Evolutionary conservation across 176 grass and related monocot species (phyloP).

Genomic region (Areca catechu): DNA sequence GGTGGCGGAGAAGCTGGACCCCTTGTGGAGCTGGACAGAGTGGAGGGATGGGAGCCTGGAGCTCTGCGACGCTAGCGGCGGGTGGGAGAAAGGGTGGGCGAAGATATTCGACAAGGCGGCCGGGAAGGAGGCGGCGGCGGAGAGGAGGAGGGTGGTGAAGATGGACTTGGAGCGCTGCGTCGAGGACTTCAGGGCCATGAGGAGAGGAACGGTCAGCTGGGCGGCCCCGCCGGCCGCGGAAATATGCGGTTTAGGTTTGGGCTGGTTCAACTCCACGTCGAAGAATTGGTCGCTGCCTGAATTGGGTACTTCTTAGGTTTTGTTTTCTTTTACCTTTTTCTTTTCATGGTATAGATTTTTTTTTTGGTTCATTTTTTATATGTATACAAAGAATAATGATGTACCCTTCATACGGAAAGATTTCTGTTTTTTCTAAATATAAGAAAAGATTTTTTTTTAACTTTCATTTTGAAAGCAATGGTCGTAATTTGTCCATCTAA

Average conservation of each 20-base stretch:
- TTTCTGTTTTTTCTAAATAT: too few species aligned
- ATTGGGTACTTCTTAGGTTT: too few species aligned
- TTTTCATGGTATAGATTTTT: neutral
- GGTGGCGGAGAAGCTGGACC: neutral
- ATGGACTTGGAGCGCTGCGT: conserved; percentile 30
- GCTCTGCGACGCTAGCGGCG: conserved; percentile 39
- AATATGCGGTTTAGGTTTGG: conserved; percentile 33
- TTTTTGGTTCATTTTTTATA: too few species aligned
- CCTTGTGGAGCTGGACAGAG: conserved; percentile 47
- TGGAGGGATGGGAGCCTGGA: conserved; percentile 45
- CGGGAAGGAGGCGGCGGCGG: conserved; percentile 23
- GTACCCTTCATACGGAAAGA: too few species aligned
- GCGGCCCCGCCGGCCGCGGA: conserved; percentile 27
- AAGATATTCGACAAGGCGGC: conserved; percentile 37
- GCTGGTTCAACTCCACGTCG: neutral
- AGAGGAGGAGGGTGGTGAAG: conserved; percentile 2
- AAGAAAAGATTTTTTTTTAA: too few species aligned
- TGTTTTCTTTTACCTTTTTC: too few species aligned
- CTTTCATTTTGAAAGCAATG: too few species aligned
- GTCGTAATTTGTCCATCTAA: too few species aligned
- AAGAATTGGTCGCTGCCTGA: neutral
- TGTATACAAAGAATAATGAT: too few species aligned
- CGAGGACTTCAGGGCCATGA: conserved; percentile 30
- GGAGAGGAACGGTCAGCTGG: conserved; percentile 21
- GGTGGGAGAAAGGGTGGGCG: conserved; percentile 56